Conservation (phyloP, 2,329 filamentous ascomycete species). For the Pestalotiopsis fici region DNA sequence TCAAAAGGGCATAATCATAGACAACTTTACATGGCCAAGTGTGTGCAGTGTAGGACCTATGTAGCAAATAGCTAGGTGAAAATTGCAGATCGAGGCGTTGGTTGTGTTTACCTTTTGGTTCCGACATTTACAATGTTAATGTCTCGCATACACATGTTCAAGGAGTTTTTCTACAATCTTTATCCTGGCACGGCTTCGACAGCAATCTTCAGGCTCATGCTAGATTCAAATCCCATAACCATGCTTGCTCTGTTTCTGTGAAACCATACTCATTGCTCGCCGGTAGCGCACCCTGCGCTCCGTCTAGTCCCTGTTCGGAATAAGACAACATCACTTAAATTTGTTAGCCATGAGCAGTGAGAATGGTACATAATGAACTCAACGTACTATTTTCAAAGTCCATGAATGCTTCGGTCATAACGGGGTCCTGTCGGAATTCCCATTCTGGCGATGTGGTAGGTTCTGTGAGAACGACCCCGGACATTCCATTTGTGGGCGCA, state of each 20-base stretch:
- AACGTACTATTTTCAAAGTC: background rate
- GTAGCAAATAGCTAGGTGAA: no score
- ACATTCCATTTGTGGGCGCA: background rate
- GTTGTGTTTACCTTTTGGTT: no score
- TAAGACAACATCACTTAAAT: background rate
- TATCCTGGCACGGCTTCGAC: no score
- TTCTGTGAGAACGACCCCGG: background rate
- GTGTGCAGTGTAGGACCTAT: no score
- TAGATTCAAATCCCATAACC: background rate
- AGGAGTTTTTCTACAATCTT: no score
- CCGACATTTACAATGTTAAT: no score
- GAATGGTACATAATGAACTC: rapidly evolving
- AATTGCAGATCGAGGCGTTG: no score
- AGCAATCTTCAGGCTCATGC: background rate
- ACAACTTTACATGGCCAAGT: background rate
- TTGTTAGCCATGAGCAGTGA: background rate
- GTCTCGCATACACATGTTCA: no score
- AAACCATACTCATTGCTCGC: background rate
- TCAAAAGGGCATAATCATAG: background rate
- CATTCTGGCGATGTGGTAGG: background rate
- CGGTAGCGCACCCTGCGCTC: background rate
- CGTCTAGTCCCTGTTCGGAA: background rate
- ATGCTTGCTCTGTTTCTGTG: background rate
- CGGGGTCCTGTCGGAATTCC: background rate
- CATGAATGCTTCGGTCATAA: background rate